Evolutionary conservation across 2,329 filamentous ascomycete genomes (phyloP).

Genomic region (Claviceps paspali): DNA sequence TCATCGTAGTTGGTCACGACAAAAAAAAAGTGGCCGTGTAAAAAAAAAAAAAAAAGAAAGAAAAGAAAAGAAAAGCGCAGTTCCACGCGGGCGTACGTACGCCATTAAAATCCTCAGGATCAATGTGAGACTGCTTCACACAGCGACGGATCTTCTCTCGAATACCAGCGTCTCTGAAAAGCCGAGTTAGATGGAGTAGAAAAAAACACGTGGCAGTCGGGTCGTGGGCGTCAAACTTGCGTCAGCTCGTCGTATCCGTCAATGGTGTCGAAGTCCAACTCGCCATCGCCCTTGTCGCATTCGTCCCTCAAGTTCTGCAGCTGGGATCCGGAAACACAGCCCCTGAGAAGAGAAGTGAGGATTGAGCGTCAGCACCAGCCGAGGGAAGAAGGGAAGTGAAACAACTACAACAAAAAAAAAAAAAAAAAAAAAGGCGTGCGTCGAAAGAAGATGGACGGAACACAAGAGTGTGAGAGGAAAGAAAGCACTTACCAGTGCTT

Average conservation of each 20-base stretch:
- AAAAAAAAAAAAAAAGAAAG: no score
- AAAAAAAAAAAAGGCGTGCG: not conserved
- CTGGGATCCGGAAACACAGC: conserved; percentile 69
- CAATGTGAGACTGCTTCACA: conserved; percentile 64
- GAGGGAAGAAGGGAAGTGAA: no score
- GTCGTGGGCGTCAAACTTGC: conserved; percentile 25
- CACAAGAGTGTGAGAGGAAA: not conserved
- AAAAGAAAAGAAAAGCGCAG: no score
- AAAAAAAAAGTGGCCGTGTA: not conserved
- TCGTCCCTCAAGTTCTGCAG: conserved; percentile 48
- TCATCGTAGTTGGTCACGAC: not conserved
- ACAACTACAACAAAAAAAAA: not conserved
- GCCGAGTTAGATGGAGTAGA: not conserved
- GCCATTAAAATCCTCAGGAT: conserved; percentile 75
- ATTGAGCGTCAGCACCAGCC: not conserved
- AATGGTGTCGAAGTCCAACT: conserved; percentile 48
- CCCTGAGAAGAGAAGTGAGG: no score
- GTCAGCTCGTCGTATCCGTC: conserved; percentile 69
- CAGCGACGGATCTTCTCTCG: conserved; percentile 62
- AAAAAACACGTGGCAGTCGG: no score
- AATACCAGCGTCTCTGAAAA: conserved; percentile 34
- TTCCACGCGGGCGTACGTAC: conserved; percentile 36
- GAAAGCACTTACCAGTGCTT: conserved; percentile 60
- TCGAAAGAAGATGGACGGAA: no score
- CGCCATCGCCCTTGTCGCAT: conserved; percentile 29